These are phyloP conservation scores for Grigorovia yakushimaensis DNA, from an alignment of 805 yeast species.

Conservation along the genomic window DNA sequence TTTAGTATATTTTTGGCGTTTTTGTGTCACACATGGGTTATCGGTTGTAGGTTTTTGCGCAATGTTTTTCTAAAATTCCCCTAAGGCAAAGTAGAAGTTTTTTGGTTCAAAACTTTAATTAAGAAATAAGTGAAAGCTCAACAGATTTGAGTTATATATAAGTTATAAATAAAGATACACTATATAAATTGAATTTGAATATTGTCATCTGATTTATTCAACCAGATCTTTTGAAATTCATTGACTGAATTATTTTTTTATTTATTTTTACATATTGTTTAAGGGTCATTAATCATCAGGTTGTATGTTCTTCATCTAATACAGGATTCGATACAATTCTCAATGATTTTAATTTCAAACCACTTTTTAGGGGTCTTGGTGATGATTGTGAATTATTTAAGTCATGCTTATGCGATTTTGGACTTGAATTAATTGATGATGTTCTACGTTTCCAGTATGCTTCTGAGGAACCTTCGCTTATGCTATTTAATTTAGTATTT, in stretches of 20 bases:
- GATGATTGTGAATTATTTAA: background rate
- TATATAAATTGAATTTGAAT: no score
- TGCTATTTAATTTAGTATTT: background rate
- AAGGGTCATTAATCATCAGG: background rate
- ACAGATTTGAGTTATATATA: no score
- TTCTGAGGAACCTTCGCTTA: constrained; percentile 2
- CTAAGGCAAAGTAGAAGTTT: no score
- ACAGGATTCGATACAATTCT: constrained; percentile 7
- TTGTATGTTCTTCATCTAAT: background rate
- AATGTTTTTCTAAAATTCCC: no score
- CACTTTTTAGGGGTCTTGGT: constrained; percentile 12
- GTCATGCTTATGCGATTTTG: constrained; percentile 8
- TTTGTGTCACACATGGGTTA: no score
- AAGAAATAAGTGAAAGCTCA: no score
- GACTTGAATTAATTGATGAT: constrained; percentile 6
- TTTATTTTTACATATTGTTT: background rate
- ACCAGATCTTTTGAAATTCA: no score
- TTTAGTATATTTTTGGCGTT: no score
- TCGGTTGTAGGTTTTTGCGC: no score
- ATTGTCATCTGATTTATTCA: background rate
- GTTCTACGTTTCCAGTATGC: constrained; percentile 10
- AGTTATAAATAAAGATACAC: no score
- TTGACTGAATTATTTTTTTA: background rate
- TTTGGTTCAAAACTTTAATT: no score
- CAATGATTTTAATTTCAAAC: constrained; percentile 15